Percentiles rank a stretch among this genome's conserved stretches.
Conservation (phyloP, 192 early-diverging fungal genomes). For the Entomortierella beljakovae region DNA sequence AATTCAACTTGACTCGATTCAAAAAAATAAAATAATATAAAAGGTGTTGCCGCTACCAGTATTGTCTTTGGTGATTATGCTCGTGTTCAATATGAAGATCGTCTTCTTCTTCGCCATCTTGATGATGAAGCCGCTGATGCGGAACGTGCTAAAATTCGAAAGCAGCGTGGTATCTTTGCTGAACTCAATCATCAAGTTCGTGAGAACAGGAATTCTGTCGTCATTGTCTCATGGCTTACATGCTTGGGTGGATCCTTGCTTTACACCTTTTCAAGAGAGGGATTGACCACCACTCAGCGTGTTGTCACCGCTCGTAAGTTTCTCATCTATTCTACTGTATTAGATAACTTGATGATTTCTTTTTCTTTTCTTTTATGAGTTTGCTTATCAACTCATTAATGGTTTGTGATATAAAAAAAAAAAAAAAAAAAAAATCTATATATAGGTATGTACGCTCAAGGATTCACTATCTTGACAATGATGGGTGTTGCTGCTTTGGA, state of each 20-base stretch:
- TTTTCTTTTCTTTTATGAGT: background rate
- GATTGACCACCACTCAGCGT: slow-evolving; percentile 49
- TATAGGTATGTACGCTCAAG: slow-evolving; percentile 51
- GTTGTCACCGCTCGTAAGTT: slow-evolving; percentile 48
- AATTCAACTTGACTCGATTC: no score
- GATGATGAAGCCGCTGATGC: slow-evolving; percentile 47
- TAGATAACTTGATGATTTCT: no score
- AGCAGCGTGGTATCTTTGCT: slow-evolving; percentile 34
- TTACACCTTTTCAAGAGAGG: slow-evolving; percentile 49
- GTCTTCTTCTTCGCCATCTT: slow-evolving; percentile 40
- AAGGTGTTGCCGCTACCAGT: slow-evolving; percentile 40
- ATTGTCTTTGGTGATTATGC: slow-evolving; percentile 46
- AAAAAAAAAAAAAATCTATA: background rate
- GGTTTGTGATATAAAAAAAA: background rate
- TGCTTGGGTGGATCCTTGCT: slow-evolving; percentile 47
- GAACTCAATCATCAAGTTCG: slow-evolving; percentile 42
- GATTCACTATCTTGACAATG: slow-evolving; percentile 47
- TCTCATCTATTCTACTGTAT: no score
- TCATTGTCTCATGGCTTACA: slow-evolving; percentile 46
- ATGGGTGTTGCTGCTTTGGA: slow-evolving; percentile 49
- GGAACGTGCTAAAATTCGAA: slow-evolving; percentile 39
- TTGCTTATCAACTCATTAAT: background rate
- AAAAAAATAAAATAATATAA: no score
- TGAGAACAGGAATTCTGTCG: slow-evolving; percentile 49
- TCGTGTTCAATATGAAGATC: slow-evolving; percentile 48